phyloP scores from a whole-genome alignment of 495 filamentous ascomycete species.

The Choiromyces venosus region DNA sequence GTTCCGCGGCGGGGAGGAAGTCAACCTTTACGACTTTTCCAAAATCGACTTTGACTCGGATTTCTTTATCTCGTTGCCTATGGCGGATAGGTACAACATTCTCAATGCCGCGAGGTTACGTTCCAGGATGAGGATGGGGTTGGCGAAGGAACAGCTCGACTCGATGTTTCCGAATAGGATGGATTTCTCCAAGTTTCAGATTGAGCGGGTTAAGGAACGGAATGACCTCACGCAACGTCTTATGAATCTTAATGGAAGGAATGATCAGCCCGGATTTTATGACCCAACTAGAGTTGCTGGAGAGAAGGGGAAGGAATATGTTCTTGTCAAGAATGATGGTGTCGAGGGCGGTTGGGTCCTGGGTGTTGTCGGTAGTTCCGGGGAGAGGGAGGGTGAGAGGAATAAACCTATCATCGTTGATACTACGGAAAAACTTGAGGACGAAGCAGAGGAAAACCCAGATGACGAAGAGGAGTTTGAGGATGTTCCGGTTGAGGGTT shows the following conservation, averaged over 20 bases:
- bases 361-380: conserved; percentile 72
- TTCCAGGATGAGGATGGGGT: conserved; percentile 84
- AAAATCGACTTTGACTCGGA: conserved; percentile 95
- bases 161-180: conserved; percentile 97
- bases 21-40: conserved; percentile 96
- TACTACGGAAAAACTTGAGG: conserved; percentile 55
- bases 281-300: conserved; percentile 62
- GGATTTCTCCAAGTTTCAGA: conserved; percentile 94
- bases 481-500: conserved; percentile 88
- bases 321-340: conserved; percentile 88
- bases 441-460: conserved; percentile 56
- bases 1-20: conserved; percentile 87
- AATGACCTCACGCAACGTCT: conserved; percentile 93
- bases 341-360: conserved; percentile 96
- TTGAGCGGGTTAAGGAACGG: conserved; percentile 82
- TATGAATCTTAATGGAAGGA: conserved; percentile 92
- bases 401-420: conserved; percentile 90
- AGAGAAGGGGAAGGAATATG: conserved; percentile 86
- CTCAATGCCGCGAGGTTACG: conserved; percentile 84
- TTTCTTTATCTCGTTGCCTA: conserved; percentile 85
- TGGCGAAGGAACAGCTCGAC: conserved; percentile 92
- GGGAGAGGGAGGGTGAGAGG: conserved; percentile 66
- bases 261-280: conserved; percentile 52
- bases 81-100: conserved; percentile 92
- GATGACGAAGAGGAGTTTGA: conserved; percentile 75